Base-by-base conservation (phyloP, 108 stramenopile genomes). In the Aurantiochytrium sp. region DNA sequence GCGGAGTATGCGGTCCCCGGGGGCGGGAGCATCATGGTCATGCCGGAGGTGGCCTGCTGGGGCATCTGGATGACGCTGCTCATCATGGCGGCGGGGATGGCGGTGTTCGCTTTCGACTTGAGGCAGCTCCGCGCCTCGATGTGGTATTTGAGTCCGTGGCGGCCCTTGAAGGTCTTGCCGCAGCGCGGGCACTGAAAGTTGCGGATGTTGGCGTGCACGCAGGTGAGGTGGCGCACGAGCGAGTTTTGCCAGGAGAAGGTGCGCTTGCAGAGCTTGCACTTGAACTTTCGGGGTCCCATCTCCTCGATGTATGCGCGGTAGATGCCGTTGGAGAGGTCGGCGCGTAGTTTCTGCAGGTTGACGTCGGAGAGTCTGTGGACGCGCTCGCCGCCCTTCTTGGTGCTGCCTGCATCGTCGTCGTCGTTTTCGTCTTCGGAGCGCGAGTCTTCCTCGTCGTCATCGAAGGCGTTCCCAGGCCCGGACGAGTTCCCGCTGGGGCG, bases 181-280 rank as follows among this genome's bases (percentile, higher is more conserved):
- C 73, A 81, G n/a, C 73, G 21, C 45, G 39, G 39, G 45, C 73
- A 81, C 27, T 41, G 45, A 2, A 81, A 81, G 73, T 81, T 81
- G n/a, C 45, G 39, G 24, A 81, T 81, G 45, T 48, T 24, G 12
- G 73, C 73, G 1, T 81, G 73, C 0, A 81, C 73, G 73, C 73
- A 81, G 30, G 73, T 81, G 3, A 81, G 39, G 45, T 81, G 73
- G 19, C 73, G 73, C 1, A 81, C 73, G 45, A 81, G 73, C 10
- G 73, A 81, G 73, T 81, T 81, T 81, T 81, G 73, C 73, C 73
- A 81, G 24, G 45, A 41, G 45, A 81, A 81, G 42, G 15, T 48
- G 39, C 73, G 39, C 8, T 48, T 48, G 73, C 73, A 81, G n/a
- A 81, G 21, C 2, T 48, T 48, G 73, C 73, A 81, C 27, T 48